These are phyloP conservation scores for Leccinum ponderosum DNA, from an alignment of 1,284 basidiomycete genomes.

Conservation along the genomic window DNA sequence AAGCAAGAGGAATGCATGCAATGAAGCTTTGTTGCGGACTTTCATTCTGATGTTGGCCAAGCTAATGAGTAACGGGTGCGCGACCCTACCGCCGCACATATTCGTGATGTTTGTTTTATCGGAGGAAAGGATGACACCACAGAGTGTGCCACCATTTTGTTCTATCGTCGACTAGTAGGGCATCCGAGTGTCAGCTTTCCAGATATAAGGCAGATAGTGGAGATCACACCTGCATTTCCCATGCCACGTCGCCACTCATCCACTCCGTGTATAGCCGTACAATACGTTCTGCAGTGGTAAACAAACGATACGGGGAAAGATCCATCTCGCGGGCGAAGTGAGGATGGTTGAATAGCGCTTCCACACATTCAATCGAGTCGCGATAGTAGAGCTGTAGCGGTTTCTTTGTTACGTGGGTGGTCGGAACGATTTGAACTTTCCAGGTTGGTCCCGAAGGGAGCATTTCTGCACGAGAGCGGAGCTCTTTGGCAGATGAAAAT, in stretches of 20 bases:
- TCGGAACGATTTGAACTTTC: not conserved
- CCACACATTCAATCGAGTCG: not conserved
- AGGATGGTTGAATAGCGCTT: not conserved
- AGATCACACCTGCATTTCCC: no score
- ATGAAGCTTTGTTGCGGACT: no score
- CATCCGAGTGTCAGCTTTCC: no score
- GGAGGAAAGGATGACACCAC: not conserved
- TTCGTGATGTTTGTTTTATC: not conserved
- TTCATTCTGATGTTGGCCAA: no score
- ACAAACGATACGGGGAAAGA: not conserved
- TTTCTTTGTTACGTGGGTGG: not conserved
- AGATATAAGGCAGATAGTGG: no score
- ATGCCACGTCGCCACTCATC: no score
- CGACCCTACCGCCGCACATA: not conserved
- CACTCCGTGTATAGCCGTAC: not conserved
- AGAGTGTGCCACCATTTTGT: not conserved
- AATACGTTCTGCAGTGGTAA: not conserved
- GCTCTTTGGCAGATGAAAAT: not conserved
- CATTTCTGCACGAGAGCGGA: not conserved
- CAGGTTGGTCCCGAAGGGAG: not conserved
- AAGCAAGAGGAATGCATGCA: no score
- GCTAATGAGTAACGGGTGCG: not conserved
- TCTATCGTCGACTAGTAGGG: not conserved
- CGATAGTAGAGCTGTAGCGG: not conserved
- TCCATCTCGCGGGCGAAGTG: not conserved